Conservation (phyloP, 768 basidiomycete genomes). For the Psilocybe cyanescens region DNA sequence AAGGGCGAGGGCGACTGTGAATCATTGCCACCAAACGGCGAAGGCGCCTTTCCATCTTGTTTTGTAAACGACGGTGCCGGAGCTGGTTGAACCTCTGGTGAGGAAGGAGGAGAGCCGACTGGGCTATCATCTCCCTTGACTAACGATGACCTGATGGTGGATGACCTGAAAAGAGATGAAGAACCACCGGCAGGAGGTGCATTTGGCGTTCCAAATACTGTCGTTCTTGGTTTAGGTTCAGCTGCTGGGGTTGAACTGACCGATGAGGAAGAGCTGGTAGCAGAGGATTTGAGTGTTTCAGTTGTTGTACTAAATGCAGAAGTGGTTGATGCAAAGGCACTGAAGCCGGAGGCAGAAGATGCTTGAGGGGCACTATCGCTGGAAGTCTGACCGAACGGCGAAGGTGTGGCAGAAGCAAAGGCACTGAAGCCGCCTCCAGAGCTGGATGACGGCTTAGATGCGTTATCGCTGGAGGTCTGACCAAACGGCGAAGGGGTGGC, state of each 20-base stretch:
- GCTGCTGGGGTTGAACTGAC: background rate
- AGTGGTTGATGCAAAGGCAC: background rate
- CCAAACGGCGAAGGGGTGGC: background rate
- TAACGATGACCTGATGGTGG: background rate
- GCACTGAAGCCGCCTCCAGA: background rate
- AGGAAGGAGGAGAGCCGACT: constrained; percentile 24
- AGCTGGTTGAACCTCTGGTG: constrained; percentile 25
- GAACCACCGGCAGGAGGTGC: background rate
- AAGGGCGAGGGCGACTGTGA: background rate
- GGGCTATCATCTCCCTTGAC: constrained; percentile 6
- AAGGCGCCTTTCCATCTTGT: background rate
- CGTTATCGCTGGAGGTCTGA: background rate
- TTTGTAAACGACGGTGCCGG: constrained; percentile 9
- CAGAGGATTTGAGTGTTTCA: background rate
- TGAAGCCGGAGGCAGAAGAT: background rate
- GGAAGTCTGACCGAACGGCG: background rate
- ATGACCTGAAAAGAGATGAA: background rate
- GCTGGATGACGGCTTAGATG: background rate
- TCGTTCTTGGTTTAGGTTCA: constrained; percentile 13
- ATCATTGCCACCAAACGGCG: background rate
- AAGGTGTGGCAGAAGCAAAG: background rate
- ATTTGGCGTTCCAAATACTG: constrained; percentile 23
- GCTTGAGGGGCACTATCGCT: background rate
- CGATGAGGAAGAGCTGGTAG: background rate
- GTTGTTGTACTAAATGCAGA: background rate